Evolutionary conservation across 495 filamentous ascomycete genomes (phyloP), one percentile per base, ranked within the genome.

Genomic region (Trichoderma erinaceum): DNA sequence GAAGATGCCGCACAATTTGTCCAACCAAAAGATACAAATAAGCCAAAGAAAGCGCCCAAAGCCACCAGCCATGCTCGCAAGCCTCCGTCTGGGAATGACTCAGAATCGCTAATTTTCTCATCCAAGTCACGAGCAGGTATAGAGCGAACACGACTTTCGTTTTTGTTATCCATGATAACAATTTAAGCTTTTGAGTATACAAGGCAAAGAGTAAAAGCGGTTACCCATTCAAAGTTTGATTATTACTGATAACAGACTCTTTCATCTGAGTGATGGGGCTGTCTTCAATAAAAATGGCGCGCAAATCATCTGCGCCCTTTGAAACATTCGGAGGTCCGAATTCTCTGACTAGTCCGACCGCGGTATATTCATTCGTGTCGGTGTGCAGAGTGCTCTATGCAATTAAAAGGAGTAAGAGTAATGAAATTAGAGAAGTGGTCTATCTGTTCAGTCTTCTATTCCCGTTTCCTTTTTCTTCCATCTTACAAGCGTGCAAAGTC

Each of bases 11-110:
- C 86, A 69, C 85, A 83, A 72, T 89, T 88, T 56, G 89, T 52
- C 83, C 80, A 86, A 85, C 5, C 88, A 87, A 71, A 89, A 89
- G 67, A 83, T 85, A 67, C 84, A 73, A 90, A 90, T 52, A 91
- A 73, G 46, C 81, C 83, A 56, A 81, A 86, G 76, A 86, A 90
- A 3, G 81, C 86, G 66, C 90, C 89, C 1, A 85, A 70, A 0
- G 91, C 88, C 0, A 82, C 81, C 38, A 87, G 73, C 88, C 89
- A 92, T 21, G 89, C 89, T 68, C 83, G 74, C 5, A 80, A 43
- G 2, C 89, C 89, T 58, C 88, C 88, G 75, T 92, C 89, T 11
- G 88, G 89, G 71, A 84, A 79, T 68, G 81, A 76, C 48, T 52
- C 18, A 21, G 48, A n/a, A 21, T 52, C 48, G 21, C n/a, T 23